Percentiles rank a stretch among this genome's conserved stretches.
Conservation (phyloP, 2,329 filamentous ascomycete species). For the Colletotrichum godetiae region DNA sequence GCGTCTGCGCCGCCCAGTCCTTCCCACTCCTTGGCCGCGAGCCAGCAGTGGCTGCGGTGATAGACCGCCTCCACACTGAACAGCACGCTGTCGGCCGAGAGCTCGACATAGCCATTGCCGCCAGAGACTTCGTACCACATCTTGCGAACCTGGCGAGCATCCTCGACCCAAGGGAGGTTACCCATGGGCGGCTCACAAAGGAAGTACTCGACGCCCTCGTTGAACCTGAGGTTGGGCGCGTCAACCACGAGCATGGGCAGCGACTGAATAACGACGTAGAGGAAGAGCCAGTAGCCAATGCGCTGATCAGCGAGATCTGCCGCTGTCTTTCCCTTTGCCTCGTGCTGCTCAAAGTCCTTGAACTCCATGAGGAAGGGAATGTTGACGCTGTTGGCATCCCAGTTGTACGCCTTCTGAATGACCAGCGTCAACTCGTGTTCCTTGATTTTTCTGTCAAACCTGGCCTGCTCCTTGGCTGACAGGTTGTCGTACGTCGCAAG, state of each 20-base stretch:
- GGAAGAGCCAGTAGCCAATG: slow-evolving; percentile 83
- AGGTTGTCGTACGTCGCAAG: slow-evolving; percentile 73
- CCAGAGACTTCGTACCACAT: slow-evolving; percentile 83
- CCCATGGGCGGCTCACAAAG: slow-evolving; percentile 80
- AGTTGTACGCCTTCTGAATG: slow-evolving; percentile 85
- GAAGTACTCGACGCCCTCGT: slow-evolving; percentile 83
- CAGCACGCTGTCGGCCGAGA: slow-evolving; percentile 69
- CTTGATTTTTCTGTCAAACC: slow-evolving; percentile 78
- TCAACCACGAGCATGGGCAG: slow-evolving; percentile 83
- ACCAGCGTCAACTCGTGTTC: slow-evolving; percentile 82
- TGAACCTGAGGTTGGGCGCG: slow-evolving; percentile 75
- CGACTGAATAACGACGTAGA: slow-evolving; percentile 82
- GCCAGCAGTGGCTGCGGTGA: slow-evolving; percentile 68
- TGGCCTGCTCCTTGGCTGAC: slow-evolving; percentile 79
- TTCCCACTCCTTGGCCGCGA: slow-evolving; percentile 64
- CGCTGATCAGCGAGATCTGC: slow-evolving; percentile 78
- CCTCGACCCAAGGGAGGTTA: slow-evolving; percentile 78
- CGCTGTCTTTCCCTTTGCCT: slow-evolving; percentile 71
- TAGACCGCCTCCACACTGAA: slow-evolving; percentile 72
- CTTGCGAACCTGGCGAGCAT: slow-evolving; percentile 71
- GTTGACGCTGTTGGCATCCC: slow-evolving; percentile 69
- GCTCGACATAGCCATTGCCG: slow-evolving; percentile 64
- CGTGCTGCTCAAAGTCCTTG: slow-evolving; percentile 76
- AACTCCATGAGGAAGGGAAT: slow-evolving; percentile 77
- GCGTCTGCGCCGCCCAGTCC: slow-evolving; percentile 44